Base-by-base conservation (phyloP, 1,284 basidiomycete genomes). In the Ustilago esculenta region DNA sequence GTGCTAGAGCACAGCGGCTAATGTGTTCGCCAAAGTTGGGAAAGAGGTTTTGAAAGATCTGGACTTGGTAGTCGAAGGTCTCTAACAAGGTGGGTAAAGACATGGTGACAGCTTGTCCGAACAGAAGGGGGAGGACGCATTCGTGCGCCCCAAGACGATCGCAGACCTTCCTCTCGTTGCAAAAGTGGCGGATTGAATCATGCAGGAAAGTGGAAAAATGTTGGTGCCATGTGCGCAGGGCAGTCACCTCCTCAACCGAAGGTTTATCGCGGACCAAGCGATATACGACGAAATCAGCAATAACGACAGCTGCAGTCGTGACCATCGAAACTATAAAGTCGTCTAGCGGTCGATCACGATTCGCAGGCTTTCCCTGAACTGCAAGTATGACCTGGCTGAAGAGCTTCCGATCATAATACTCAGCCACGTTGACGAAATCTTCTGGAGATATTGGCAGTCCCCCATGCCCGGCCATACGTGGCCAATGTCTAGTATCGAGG, bases 11-110 rank as follows among this genome's bases (percentile, higher is more conserved):
- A 40, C 64, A 67, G 20, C 48, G 57, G 23, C 4, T 43, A 21
- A 52, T 44, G 36, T 59, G 50, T 7, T 61, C 52, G 10, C 64
- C 64, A 33, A 67, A 67, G 23, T 60, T 67, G 43, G 64, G 64
- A 23, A 67, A 67, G 12, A 67, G 45, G 24, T 67, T 67, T 20
- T 46, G 45, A 23, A 61, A 57, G 64, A 67, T 48, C 35, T 60
- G 43, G 18, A 67, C 27, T 20, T 67, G 64, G 17, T 48, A 51
- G 23, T 51, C 34, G 25, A 67, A 39, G 3, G 25, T 36, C 33
- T 56, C 14, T 18, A 67, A 9, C 24, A 67, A 46, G 7, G 39
- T 36, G 8, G 56, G 57, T 21, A 49, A 25, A 11, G 57, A 27
- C 57, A 57, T 60, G 8, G 45, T 24, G 12, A 20, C 14, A 10